These are phyloP conservation scores for Wickerhamiella kurtzmanii DNA, from an alignment of 805 yeast genomes.

Conservation along the genomic window DNA sequence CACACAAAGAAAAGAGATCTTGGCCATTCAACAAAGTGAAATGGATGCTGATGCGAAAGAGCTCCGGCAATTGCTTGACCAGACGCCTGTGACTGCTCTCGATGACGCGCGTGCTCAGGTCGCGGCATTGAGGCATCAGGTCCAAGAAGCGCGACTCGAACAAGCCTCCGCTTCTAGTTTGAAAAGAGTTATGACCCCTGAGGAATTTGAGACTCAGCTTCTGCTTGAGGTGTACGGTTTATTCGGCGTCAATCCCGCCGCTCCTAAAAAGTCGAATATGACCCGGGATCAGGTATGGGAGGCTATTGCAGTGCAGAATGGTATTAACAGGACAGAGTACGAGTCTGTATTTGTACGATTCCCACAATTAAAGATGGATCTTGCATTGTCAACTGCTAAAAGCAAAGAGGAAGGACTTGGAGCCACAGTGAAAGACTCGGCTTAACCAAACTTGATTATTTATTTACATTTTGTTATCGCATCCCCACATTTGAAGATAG, in stretches of 20 bases:
- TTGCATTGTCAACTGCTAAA: too few species aligned
- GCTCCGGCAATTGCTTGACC: neutral
- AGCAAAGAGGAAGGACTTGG: too few species aligned
- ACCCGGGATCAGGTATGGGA: neutral
- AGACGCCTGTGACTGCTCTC: neutral
- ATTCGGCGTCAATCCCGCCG: neutral
- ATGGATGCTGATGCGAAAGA: neutral
- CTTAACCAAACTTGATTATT: too few species aligned
- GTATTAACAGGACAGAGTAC: neutral
- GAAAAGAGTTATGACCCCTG: neutral
- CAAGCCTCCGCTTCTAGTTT: neutral
- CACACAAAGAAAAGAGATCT: neutral
- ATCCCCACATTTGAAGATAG: neutral
- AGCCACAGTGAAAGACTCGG: too few species aligned
- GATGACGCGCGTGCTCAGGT: neutral
- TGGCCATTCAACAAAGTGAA: neutral
- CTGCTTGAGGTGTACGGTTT: neutral
- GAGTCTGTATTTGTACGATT: neutral
- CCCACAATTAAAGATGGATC: neutral
- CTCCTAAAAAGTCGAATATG: neutral
- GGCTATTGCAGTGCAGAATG: neutral
- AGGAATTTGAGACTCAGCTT: neutral
- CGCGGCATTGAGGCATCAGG: neutral
- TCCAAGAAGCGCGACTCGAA: neutral
- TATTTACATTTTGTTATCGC: neutral